Conservation (phyloP, 2,329 filamentous ascomycete genomes). For the Aspergillus hortae region DNA sequence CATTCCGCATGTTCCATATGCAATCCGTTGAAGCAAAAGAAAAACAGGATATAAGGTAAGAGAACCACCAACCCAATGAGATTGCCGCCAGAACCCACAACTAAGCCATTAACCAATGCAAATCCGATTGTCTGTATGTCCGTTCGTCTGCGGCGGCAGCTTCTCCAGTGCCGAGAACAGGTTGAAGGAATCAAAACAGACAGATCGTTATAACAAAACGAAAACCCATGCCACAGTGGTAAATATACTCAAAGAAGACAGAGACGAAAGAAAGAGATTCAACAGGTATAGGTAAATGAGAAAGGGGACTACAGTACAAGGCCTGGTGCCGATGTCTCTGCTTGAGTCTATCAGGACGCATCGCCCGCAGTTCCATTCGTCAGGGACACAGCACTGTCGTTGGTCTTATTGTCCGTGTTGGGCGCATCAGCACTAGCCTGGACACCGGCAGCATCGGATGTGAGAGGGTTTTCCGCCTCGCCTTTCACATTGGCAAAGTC, state of each 20-base stretch:
- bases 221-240: background rate
- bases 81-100: background rate
- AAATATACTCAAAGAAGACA: background rate
- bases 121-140: background rate
- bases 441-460: slow-evolving; percentile 12
- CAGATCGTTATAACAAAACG: background rate
- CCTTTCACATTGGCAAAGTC: slow-evolving; percentile 15
- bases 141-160: background rate
- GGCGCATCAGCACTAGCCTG: slow-evolving; percentile 7
- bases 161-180: background rate
- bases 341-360: slow-evolving; percentile 30
- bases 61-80: background rate
- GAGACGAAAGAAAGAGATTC: background rate
- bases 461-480: slow-evolving; percentile 10
- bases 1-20: background rate
- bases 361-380: slow-evolving; percentile 59
- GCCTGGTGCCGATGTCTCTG: background rate
- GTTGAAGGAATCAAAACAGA: background rate
- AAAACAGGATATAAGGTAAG: background rate
- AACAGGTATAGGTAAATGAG: background rate
- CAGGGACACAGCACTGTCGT: slow-evolving; percentile 39
- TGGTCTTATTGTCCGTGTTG: slow-evolving; percentile 22
- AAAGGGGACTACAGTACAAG: slow-evolving; percentile 2
- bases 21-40: background rate
- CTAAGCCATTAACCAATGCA: background rate